Base-by-base conservation (phyloP, 148 eudicot genomes). In the Salicornia ramosissima region DNA sequence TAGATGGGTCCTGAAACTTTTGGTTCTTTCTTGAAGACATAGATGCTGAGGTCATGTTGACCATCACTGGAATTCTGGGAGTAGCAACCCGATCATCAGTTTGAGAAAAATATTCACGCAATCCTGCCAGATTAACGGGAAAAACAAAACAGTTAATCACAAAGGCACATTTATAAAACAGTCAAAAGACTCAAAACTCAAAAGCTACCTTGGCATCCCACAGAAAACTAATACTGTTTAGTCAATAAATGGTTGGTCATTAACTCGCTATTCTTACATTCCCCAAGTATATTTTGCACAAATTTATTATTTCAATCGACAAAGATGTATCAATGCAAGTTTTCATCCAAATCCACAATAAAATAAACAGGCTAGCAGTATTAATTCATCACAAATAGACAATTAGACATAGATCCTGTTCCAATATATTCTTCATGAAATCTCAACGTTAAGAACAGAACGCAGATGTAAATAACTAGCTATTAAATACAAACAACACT, bases 51-150 rank as follows among this genome's bases (percentile, higher is more conserved):
- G 87, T 83, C 99, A 94, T 90, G 68, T 94, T 94, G 67, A 91
- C 93, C 97, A 94, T 90, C 63, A 91, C 96, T 56, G 99, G 99
- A 59, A 94, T 91, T 77, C 99, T 89, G 31, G 97, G 96, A 65
- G 97, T 87, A 71, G 87, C 84, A 70, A 65, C 69, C 65, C 96
- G 82, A 70, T 91, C 93, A 86, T 94, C 99, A 78, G 88, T 88
- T 81, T 90, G 99, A 71, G 91, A 80, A 83, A 90, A 87, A 74
- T 84, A 94, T 77, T 94, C 99, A 47, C 99, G 87, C 76, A 94
- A 75, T 18, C 99, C 99, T 94, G 86, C 54, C 70, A 65, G 45
- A 72, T 40, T 58, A 31, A 52, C 64, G 24, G 33, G 71, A 74
- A 19, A 58, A 16, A 43, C 1, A n/a, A n/a, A n/a, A 66, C 19